Percentiles rank a stretch among this genome's conserved stretches.
Evolutionary conservation across 1,139 yeast species (phyloP).

Genomic region (Blastobotrys indianensis): DNA sequence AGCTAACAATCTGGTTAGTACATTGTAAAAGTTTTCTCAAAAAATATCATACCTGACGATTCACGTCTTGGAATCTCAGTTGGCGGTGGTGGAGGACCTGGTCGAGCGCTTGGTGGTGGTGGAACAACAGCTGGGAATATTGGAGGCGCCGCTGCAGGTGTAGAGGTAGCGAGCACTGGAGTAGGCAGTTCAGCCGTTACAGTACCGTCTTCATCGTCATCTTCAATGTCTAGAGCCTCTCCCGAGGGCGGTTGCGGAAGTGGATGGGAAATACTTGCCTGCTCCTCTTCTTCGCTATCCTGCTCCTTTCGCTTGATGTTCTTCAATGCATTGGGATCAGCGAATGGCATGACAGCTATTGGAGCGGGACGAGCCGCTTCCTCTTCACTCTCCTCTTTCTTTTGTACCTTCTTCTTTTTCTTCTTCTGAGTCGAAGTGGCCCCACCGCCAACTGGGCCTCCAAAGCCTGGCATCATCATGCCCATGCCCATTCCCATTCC

Average conservation of each 20-base stretch:
- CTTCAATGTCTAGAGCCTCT: neutral
- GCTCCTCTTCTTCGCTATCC: constrained; percentile 16
- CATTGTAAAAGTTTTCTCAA: neutral
- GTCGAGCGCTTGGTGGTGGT: constrained; percentile 8
- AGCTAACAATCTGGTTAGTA: neutral
- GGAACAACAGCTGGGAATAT: constrained; percentile 12
- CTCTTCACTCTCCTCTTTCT: constrained; percentile 23
- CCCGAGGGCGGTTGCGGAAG: constrained; percentile 7
- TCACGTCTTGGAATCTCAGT: neutral
- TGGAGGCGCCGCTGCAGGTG: constrained; percentile 4
- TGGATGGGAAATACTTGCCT: constrained; percentile 6
- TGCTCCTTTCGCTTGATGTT: constrained; percentile 23
- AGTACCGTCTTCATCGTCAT: neutral
- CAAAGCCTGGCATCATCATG: constrained; percentile 30
- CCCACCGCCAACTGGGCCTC: constrained; percentile 30
- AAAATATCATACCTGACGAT: constrained; percentile 3
- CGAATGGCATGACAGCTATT: constrained; percentile 49
- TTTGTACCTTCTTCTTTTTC: constrained; percentile 27
- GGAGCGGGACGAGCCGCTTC: constrained; percentile 31
- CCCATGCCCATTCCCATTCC: constrained; percentile 57
- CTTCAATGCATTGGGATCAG: constrained; percentile 34
- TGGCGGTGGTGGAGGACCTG: constrained; percentile 6
- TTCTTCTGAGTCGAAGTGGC: constrained; percentile 23
- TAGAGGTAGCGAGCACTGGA: no score
- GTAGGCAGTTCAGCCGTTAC: no score